A percentile compares a stretch with the other conserved stretches of the same genome.
These are phyloP conservation scores for Podospora comata DNA, from an alignment of 495 filamentous ascomycete species.

Conservation along the genomic window DNA sequence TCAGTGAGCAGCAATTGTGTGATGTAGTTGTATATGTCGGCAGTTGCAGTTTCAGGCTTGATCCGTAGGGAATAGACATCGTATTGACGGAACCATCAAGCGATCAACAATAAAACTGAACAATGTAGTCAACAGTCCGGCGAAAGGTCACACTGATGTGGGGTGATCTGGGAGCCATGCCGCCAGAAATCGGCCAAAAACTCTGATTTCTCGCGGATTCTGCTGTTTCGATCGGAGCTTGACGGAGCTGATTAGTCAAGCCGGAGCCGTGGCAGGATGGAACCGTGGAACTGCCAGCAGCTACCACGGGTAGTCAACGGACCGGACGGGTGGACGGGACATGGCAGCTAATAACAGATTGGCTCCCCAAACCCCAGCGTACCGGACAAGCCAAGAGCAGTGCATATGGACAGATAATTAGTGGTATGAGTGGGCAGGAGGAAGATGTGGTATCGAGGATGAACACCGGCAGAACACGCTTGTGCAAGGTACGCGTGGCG, in stretches of 20 bases:
- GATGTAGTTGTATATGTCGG: background rate
- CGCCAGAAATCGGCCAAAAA: background rate
- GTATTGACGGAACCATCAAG: background rate
- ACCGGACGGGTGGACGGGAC: background rate
- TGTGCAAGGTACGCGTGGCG: conserved; percentile 16
- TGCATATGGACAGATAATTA: background rate
- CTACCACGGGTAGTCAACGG: background rate
- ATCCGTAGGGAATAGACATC: background rate
- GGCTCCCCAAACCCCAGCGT: background rate
- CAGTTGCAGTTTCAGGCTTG: background rate
- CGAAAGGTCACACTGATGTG: background rate
- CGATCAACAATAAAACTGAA: background rate
- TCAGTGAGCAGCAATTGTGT: too few relatives aligned
- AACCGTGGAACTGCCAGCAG: background rate
- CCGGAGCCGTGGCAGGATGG: background rate
- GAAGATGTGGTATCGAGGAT: background rate
- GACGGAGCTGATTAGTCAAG: background rate
- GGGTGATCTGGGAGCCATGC: background rate
- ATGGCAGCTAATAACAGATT: background rate
- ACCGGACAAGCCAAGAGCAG: background rate
- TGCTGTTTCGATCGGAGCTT: background rate
- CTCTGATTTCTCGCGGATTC: background rate
- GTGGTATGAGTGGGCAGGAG: too few relatives aligned
- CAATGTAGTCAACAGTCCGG: background rate
- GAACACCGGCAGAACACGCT: conserved; percentile 5